Conservation (phyloP, 1,284 basidiomycete genomes). For the Cryptococcus wingfieldii region DNA sequence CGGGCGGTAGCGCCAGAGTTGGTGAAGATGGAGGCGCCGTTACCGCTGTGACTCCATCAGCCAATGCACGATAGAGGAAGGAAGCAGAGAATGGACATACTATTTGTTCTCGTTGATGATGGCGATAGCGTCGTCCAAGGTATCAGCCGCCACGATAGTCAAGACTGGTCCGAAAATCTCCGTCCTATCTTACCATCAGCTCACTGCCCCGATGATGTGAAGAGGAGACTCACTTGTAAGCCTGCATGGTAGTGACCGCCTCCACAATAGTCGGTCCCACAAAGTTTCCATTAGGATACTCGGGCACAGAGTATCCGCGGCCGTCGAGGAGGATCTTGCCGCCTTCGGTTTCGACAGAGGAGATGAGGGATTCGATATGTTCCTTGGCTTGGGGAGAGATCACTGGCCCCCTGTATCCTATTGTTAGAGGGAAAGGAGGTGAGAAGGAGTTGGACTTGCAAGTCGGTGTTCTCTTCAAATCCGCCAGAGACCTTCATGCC, state of each 20-base stretch:
- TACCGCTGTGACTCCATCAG: slow-evolving; percentile 52
- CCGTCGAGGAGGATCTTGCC: slow-evolving; percentile 88
- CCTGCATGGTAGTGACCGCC: slow-evolving; percentile 74
- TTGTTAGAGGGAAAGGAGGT: neutral
- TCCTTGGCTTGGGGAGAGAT: slow-evolving; percentile 84
- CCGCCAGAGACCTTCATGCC: slow-evolving; percentile 81
- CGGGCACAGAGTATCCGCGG: slow-evolving; percentile 62
- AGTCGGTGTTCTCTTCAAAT: slow-evolving; percentile 79
- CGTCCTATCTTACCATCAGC: slow-evolving; percentile 55
- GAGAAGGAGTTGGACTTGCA: slow-evolving; percentile 57
- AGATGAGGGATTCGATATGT: slow-evolving; percentile 72
- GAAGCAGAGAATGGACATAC: slow-evolving; percentile 38
- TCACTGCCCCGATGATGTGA: neutral
- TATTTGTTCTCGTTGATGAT: slow-evolving; percentile 86
- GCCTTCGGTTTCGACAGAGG: slow-evolving; percentile 76
- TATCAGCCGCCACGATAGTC: slow-evolving; percentile 72
- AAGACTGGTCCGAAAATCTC: slow-evolving; percentile 96
- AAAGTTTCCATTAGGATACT: slow-evolving; percentile 89
- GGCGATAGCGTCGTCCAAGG: slow-evolving; percentile 83
- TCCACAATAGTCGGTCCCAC: slow-evolving; percentile 90
- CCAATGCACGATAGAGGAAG: neutral
- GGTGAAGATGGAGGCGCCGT: slow-evolving; percentile 95
- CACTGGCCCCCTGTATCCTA: slow-evolving; percentile 69
- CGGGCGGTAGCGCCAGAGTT: slow-evolving; percentile 93
- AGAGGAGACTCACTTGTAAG: slow-evolving; percentile 65